Base-by-base conservation (phyloP, 805 yeast genomes). In the Candida peoriensis region DNA sequence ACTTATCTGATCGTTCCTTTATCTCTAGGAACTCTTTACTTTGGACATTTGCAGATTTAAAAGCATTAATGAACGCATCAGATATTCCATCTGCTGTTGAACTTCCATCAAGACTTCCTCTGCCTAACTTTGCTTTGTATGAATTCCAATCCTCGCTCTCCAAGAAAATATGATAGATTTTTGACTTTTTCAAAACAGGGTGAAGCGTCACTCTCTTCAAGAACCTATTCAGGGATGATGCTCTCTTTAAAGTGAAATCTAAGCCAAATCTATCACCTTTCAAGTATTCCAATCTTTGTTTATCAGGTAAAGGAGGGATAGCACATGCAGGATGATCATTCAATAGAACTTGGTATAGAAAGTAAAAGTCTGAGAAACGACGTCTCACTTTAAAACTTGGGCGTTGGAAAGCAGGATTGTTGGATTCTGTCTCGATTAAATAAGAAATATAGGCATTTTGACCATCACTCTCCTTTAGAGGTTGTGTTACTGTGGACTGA, bases 221-320 rank as follows among this genome's bases (percentile, higher is more conserved):
- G 52, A 89, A 93, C 40, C 90, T 67, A 46, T 81, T 77, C 28
- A 90, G 65, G 4, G 96, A 84, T 30, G 79, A 76, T 4, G 94
- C 80, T 47, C 98, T 66, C 55, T 85, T 84, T 41, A 70, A 66
- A 0, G 96, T 90, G 58, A 93, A 93, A 39, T 84, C 88, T 11
- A 75, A 68, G 19, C 90, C 78, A 55, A 90, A 90, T 24, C 97
- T 69, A 50, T 90, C 97, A 9, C 98, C 97, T 24, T 94, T 88
- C 34, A 90, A 70, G 59, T 93, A 90, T 56, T 90, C 96, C 48
- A 90, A 67, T 41, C 95, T 75, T 63, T 84, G 85, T 58, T 88
- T 89, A 42, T 90, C 94, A 0, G 98, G 98, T 35, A 90, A 67
- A 11, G 97, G 97, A 1, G 98, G 98, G 0, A 90, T 76, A 11